Evolutionary conservation across 1,284 basidiomycete genomes (phyloP).

Genomic region (Ustilago trichophora): DNA sequence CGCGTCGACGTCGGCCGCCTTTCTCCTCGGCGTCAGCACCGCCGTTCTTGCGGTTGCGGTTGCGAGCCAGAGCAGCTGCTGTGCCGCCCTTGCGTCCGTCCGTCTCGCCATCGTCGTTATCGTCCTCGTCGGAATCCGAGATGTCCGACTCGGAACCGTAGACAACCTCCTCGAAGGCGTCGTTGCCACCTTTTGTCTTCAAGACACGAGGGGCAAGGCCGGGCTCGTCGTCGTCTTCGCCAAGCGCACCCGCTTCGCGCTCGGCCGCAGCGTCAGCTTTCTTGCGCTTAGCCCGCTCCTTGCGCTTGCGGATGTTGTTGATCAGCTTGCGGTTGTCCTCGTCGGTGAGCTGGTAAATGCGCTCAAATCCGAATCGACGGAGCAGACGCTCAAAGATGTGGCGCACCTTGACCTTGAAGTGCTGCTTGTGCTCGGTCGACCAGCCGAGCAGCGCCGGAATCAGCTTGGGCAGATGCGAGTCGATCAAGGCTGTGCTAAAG

Average conservation of each 20-base stretch:
- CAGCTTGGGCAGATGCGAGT: conserved; percentile 78
- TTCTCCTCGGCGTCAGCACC: conserved; percentile 24
- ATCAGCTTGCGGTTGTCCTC: conserved; percentile 81
- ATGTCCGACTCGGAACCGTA: conserved; percentile 63
- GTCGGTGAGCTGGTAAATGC: conserved; percentile 73
- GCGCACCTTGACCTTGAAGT: conserved; percentile 95
- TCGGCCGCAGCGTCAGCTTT: conserved; percentile 68
- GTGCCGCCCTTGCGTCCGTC: conserved; percentile 33
- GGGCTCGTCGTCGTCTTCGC: conserved; percentile 43
- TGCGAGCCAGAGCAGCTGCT: conserved; percentile 30
- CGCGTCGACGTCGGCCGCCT: conserved; percentile 23
- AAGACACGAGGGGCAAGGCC: conserved; percentile 42
- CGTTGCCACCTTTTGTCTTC: conserved; percentile 48
- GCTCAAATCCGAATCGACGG: conserved; percentile 86
- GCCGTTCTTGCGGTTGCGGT: conserved; percentile 36
- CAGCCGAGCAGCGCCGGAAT: conserved; percentile 87
- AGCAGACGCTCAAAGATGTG: conserved; percentile 97
- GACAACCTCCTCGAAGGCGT: conserved; percentile 67
- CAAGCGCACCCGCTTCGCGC: conserved; percentile 60
- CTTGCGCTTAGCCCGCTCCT: conserved; percentile 82
- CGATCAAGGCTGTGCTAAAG: conserved; percentile 76
- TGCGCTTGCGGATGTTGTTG: conserved; percentile 88
- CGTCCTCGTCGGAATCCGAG: conserved; percentile 54
- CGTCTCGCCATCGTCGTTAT: conserved; percentile 38
- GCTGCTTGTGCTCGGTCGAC: conserved; percentile 98